These are phyloP conservation scores for Aulographum hederae DNA, from an alignment of 2,329 filamentous ascomycete genomes.

Conservation along the genomic window DNA sequence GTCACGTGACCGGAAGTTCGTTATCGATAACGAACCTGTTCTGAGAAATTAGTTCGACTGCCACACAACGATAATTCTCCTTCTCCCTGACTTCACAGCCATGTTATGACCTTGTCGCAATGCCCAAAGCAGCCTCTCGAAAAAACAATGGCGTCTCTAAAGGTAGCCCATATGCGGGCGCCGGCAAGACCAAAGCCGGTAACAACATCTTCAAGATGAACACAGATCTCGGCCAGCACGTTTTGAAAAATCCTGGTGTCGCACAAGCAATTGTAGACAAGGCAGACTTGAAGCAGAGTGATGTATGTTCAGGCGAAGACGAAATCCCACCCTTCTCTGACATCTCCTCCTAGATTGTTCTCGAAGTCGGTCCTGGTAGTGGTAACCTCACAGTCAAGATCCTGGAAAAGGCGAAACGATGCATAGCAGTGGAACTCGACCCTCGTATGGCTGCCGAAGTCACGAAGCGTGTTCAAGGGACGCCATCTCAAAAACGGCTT, in stretches of 20 bases:
- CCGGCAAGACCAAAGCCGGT: conserved; percentile 27
- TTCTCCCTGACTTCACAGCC: no score
- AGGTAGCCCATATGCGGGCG: background rate
- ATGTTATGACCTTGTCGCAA: no score
- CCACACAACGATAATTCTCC: no score
- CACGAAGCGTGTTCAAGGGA: conserved; percentile 83
- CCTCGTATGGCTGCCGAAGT: conserved; percentile 93
- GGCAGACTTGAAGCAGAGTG: conserved; percentile 76
- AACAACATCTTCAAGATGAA: conserved; percentile 98
- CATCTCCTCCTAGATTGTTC: conserved; percentile 40
- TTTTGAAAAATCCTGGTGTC: conserved; percentile 81
- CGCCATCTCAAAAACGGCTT: conserved; percentile 63
- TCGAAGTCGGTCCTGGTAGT: conserved; percentile 83
- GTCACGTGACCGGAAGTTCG: no score
- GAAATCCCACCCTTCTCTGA: background rate
- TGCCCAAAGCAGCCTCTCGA: background rate
- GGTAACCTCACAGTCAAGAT: conserved; percentile 83
- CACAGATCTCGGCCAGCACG: conserved; percentile 69
- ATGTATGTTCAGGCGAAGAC: conserved; percentile 18
- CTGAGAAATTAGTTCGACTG: no score
- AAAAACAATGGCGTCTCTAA: background rate
- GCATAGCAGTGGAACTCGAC: conserved; percentile 79
- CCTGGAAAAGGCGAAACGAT: conserved; percentile 67
- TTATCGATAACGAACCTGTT: no score
- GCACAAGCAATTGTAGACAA: conserved; percentile 72